Conservation (phyloP, 257 asterid species). For the Solanum microdontum region DNA sequence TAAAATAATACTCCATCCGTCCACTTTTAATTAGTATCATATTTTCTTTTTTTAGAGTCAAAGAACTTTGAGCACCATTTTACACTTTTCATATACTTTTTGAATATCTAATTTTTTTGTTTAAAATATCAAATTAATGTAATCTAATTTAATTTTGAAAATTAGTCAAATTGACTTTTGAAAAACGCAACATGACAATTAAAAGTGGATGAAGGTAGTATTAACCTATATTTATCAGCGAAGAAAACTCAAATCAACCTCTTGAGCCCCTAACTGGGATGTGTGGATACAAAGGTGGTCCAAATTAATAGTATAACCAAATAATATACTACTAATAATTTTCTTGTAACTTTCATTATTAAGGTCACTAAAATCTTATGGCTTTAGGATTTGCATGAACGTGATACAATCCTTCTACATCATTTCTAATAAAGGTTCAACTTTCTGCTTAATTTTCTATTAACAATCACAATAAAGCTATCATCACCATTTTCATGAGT, state of each 20-base stretch:
- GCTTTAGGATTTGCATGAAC: neutral
- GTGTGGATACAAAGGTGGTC: neutral
- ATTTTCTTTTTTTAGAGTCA: neutral
- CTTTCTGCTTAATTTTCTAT: neutral
- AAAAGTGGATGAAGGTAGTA: no score
- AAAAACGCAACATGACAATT: no score
- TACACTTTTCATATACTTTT: no score
- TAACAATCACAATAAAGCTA: neutral
- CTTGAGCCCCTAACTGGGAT: neutral
- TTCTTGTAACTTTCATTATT: neutral
- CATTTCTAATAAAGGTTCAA: slow-evolving; percentile 1
- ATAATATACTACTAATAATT: neutral
- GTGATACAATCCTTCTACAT: slow-evolving; percentile 2
- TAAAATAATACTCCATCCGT: neutral
- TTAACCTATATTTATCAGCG: neutral
- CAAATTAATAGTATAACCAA: neutral
- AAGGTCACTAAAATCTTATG: neutral
- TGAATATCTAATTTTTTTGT: no score
- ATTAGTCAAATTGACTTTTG: neutral
- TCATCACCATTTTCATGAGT: neutral
- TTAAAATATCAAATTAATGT: no score
- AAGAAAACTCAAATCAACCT: neutral
- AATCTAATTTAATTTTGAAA: no score
- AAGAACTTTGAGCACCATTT: neutral
- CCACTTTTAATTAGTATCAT: neutral